Evolutionary conservation across 805 yeast genomes (phyloP), one percentile per base, ranked within the genome.

Genomic region (Nakazawaea ernobii): DNA sequence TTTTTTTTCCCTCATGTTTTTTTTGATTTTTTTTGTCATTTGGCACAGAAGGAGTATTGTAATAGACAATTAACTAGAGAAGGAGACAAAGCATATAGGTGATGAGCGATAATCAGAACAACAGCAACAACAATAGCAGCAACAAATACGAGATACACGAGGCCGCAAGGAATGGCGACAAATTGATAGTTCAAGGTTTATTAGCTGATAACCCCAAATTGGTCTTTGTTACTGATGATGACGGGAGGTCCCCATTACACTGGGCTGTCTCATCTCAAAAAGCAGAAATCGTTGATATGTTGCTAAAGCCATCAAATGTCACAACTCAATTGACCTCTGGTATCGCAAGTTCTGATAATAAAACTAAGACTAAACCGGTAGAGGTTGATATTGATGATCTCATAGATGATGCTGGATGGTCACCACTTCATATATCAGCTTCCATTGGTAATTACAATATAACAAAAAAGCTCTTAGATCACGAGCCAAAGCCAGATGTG

Each of bases 381-480:
- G 68, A 69, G 32, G 64, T 76, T 24, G 92, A 88, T 52, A 61
- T 89, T 10, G 94, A 89, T 59, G 86, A 83, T 3, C 61, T 72
- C 55, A 56, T 59, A 0, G 98, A 91, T 61, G 82, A 75, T 15
- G 72, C 91, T 9, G 95, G 95, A 0, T 91, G 96, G 96, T 84
- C 92, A 0, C 89, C 95, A 1, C 57, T 88, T 32, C 97, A 91
- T 62, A 82, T 92, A 45, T 89, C 94, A 0, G 75, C 86, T 0
- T 77, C 96, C 0, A 70, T 84, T 2, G 96, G 97, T 0, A 77
- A 80, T 55, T 55, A 70, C 20, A 71, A 69, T 6, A 73, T 83
- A 8, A 55, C 88, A 3, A 68, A 74, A 8, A 56, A 69, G 39
- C 58, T 89, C n/a, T 66, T 80, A 53, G 64, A 61, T 0, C 69